Conservation (phyloP, 768 basidiomycete genomes). For the Macrolepiota fuliginosa region DNA sequence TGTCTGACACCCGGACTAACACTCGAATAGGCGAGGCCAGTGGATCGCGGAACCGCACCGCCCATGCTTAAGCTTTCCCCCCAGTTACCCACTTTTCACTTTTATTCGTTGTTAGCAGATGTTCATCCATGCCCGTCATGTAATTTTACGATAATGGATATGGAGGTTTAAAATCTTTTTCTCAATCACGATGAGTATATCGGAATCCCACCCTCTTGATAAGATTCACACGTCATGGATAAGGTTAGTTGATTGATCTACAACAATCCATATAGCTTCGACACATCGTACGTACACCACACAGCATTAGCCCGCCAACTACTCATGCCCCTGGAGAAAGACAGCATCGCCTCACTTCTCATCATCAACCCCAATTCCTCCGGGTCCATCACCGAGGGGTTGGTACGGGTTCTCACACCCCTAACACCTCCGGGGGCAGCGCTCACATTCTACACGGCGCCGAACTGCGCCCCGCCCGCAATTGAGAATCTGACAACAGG, state of each 20-base stretch:
- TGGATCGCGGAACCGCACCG: neutral
- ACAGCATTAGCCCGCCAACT: neutral
- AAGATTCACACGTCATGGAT: too few relatives aligned
- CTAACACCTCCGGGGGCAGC: slow-evolving; percentile 25
- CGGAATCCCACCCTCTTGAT: too few relatives aligned
- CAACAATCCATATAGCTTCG: too few relatives aligned
- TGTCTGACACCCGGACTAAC: neutral
- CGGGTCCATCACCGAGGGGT: slow-evolving; percentile 30
- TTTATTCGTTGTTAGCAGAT: too few relatives aligned
- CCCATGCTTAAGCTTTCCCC: neutral
- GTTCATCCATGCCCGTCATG: neutral
- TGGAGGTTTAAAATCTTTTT: neutral
- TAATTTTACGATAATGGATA: neutral
- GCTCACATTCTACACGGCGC: slow-evolving; percentile 32
- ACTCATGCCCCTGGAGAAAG: neutral
- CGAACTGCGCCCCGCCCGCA: slow-evolving; percentile 26
- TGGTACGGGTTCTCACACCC: slow-evolving; percentile 20
- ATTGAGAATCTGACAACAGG: slow-evolving; percentile 32
- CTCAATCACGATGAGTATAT: too few relatives aligned
- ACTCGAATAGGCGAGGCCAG: neutral
- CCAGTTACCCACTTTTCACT: neutral
- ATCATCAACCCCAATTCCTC: slow-evolving; percentile 38
- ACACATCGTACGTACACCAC: neutral
- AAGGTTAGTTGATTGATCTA: too few relatives aligned
- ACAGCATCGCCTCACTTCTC: slow-evolving; percentile 20